Evolutionary conservation across 2,329 filamentous ascomycete species (phyloP), one percentile per base, ranked within the genome.

Genomic region (Grosmannia huntii): DNA sequence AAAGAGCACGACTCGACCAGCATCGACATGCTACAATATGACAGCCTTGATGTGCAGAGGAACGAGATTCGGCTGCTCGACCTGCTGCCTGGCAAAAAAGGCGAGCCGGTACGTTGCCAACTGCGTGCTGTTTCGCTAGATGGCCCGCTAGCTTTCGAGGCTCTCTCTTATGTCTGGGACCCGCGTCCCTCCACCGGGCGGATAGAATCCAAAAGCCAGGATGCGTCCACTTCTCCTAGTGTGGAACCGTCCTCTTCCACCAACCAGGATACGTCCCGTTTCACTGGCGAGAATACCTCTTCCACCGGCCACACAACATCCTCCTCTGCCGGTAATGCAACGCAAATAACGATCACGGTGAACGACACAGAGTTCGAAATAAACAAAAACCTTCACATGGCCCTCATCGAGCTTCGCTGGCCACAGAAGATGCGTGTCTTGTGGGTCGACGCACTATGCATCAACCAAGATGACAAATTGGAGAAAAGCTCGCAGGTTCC

Each of bases 141-240:
- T 23, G 21, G 10, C 16, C 2, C 28, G 28, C 50, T 28, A 4
- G 28, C 16, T 28, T 53, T 33, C 23, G 50, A 53, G 28, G 54
- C 54, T 5, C 54, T 56, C 19, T 56, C 54, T 19, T 56, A 56
- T 14, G 28, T 49, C 54, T 56, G 54, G 54, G 54, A 28, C 10
- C 33, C 33, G 9, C 51, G 28, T 28, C 4, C 5, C 16, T 19
- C 38, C 12, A 7, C 27, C 27, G 27, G 27, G 7, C 27, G 7
- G 27, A 28, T 28, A 28, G 4, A 4, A 7, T 28, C 27, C n/a
- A n/a, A n/a, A n/a, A n/a, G n/a, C n/a, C n/a, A n/a, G n/a, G n/a
- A n/a, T n/a, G n/a, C n/a, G n/a, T n/a, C n/a, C n/a, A n/a, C n/a
- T n/a, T n/a, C n/a, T n/a, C n/a, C n/a, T n/a, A n/a, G n/a, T n/a